Evolutionary conservation across 257 asterid species (phyloP).

Genomic region (Ligustrum vulgare): DNA sequence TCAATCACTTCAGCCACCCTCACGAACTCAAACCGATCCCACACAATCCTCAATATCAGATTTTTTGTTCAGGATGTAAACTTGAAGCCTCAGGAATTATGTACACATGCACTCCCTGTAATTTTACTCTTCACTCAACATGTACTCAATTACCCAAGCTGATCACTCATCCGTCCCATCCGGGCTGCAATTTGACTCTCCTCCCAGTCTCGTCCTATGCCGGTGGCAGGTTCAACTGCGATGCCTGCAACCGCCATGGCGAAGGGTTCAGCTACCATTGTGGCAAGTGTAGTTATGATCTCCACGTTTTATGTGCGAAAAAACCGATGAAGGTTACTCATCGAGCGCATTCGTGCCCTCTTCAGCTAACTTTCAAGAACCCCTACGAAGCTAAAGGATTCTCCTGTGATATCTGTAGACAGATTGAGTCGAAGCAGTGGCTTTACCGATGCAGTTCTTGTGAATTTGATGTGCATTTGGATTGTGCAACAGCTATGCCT

Average conservation of each 20-base stretch:
- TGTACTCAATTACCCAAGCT: neutral
- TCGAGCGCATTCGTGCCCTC: constrained; percentile 50
- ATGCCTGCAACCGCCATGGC: constrained; percentile 51
- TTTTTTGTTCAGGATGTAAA: constrained; percentile 54
- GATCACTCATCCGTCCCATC: neutral
- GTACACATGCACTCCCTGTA: constrained; percentile 62
- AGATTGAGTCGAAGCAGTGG: constrained; percentile 57
- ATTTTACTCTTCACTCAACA: constrained; percentile 49
- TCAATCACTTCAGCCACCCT: constrained; percentile 52
- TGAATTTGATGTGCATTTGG: neutral
- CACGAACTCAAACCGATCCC: constrained; percentile 43
- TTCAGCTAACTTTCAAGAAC: constrained; percentile 44
- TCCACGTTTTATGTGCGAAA: constrained; percentile 56
- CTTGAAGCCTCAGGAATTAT: constrained; percentile 41
- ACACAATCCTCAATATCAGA: constrained; percentile 2
- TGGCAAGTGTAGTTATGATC: constrained; percentile 48
- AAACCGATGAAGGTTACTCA: constrained; percentile 44
- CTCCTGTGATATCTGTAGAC: constrained; percentile 53
- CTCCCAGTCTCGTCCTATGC: neutral
- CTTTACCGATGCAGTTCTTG: constrained; percentile 29
- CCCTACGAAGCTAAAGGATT: constrained; percentile 53
- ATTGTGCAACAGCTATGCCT: neutral
- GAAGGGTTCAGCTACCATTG: constrained; percentile 69
- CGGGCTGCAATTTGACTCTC: neutral
- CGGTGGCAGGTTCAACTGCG: constrained; percentile 35